Base-by-base conservation (phyloP, 306 rosid genomes). In the Canavalia ensiformis region DNA sequence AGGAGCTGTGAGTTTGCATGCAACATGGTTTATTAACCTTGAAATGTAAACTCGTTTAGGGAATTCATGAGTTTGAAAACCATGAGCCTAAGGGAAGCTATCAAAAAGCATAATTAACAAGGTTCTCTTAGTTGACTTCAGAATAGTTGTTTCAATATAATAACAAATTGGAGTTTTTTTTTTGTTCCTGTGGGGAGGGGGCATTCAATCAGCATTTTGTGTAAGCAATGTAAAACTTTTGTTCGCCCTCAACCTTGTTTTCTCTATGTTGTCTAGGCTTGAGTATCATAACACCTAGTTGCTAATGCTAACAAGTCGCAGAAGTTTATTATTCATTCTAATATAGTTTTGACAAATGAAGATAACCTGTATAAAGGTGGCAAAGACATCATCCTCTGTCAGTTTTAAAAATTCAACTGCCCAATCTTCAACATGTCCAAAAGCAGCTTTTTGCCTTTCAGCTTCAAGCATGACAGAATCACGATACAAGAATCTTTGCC, bases 401-500 rank as follows among this genome's bases (percentile, higher is more conserved):
- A 92, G 47, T 76, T 89, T 87, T 2, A 82, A 77, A 81, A 87
- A 84, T 47, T 87, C 91, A 81, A 79, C 80, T 10, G 94, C 97
- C 99, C 98, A 93, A 76, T 93, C 92, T 79, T 47, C 87, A 65
- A 80, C 81, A 55, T 8, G 89, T 59, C 94, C 92, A 79, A 74
- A 66, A 62, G 55, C 58, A 39, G 81, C 3, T 49, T 85, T 93
- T 79, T 91, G 98, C 90, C 98, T 93, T 77, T 87, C 91, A 49
- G 98, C 99, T 88, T 95, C 99, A 18, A 95, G 94, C 90, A 93
- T 76, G 67, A 93, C 12, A 78, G 98, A 84, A 80, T 90, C 94
- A 42, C 94, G 94, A 62, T 94, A 91, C 82, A 91, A 13, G 83
- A 94, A 92, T 83, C 98, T 89, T 80, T 90, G 97, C 97, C 98